Conservation (phyloP, 2,329 filamentous ascomycete genomes). For the Berkeleyomyces rouxiae region DNA sequence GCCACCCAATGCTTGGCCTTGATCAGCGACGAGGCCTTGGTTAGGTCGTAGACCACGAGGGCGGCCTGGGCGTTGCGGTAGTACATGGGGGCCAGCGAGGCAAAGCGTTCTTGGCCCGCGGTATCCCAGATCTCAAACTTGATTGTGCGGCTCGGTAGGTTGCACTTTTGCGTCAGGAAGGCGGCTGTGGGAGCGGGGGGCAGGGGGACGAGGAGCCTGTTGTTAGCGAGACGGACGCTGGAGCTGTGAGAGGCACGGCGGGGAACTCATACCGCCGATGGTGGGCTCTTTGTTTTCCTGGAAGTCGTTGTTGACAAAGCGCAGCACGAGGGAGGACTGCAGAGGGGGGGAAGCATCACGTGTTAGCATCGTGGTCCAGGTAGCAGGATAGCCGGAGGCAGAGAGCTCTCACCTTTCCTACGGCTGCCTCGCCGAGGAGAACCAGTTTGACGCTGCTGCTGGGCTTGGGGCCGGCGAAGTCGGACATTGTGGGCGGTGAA, state of each 20-base stretch:
- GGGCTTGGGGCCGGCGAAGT: constrained; percentile 62
- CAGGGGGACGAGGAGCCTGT: neutral
- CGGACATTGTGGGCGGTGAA: constrained; percentile 22
- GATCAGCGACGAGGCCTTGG: constrained; percentile 83
- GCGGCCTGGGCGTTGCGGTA: constrained; percentile 97
- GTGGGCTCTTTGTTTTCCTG: constrained; percentile 99
- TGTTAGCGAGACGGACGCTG: constrained; percentile 5
- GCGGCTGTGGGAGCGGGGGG: constrained; percentile 43
- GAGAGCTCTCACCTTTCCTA: constrained; percentile 61
- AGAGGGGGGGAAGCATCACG: neutral
- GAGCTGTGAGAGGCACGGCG: neutral
- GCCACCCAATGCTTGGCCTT: constrained; percentile 99
- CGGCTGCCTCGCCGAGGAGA: constrained; percentile 87
- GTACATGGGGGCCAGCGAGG: constrained; percentile 95
- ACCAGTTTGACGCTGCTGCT: constrained; percentile 99
- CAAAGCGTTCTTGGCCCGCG: constrained; percentile 92
- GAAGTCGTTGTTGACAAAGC: constrained; percentile 99
- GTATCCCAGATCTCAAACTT: constrained; percentile 98
- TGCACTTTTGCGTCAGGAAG: constrained; percentile 97
- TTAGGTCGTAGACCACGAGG: constrained; percentile 96
- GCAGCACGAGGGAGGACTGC: constrained; percentile 88
- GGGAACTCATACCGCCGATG: constrained; percentile 60
- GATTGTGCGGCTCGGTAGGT: constrained; percentile 79
- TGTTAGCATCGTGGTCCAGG: neutral
- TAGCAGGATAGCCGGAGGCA: neutral